Percentiles rank a stretch among this genome's conserved stretches.
Evolutionary conservation across 495 filamentous ascomycete genomes (phyloP).

Genomic region (Talaromyces borbonicus): DNA sequence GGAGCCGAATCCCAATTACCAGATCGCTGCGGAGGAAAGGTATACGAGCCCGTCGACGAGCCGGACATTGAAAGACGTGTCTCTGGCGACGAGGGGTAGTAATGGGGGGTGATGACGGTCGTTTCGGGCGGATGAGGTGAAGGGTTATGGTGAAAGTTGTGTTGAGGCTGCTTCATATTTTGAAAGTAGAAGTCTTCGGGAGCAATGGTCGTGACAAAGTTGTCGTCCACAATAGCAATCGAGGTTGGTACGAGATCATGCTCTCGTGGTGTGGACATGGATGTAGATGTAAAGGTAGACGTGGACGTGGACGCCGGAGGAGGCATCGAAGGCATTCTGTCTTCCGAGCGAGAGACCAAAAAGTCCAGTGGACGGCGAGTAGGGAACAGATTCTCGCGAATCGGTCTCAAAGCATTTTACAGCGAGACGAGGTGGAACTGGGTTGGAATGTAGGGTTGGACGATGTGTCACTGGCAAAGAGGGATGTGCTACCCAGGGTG

Average conservation of each 20-base stretch:
- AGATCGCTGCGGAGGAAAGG: not conserved
- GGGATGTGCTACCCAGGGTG: not conserved
- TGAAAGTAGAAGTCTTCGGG: not conserved
- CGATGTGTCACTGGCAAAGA: not conserved
- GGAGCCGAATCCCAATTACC: conserved; percentile 1
- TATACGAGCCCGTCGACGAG: conserved; percentile 5
- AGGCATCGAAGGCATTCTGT: too few species aligned
- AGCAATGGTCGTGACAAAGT: not conserved
- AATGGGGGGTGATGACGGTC: not conserved
- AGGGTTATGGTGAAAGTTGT: not conserved
- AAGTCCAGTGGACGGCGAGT: too few species aligned
- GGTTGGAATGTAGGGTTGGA: conserved; percentile 2
- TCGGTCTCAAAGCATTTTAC: not conserved
- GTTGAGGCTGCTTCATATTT: not conserved
- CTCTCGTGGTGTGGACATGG: not conserved
- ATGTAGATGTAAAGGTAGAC: not conserved
- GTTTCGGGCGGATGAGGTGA: not conserved
- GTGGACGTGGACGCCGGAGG: too few species aligned
- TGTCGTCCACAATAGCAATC: not conserved
- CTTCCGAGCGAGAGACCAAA: not conserved
- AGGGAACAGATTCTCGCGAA: too few species aligned
- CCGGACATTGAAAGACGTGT: conserved; percentile 7
- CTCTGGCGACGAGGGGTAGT: conserved; percentile 6
- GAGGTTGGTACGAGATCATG: not conserved
- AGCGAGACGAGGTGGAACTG: too few species aligned